Evolutionary conservation across 1,284 basidiomycete species (phyloP), one percentile per base, ranked within the genome.

Genomic region (Sporisorium exsertum): DNA sequence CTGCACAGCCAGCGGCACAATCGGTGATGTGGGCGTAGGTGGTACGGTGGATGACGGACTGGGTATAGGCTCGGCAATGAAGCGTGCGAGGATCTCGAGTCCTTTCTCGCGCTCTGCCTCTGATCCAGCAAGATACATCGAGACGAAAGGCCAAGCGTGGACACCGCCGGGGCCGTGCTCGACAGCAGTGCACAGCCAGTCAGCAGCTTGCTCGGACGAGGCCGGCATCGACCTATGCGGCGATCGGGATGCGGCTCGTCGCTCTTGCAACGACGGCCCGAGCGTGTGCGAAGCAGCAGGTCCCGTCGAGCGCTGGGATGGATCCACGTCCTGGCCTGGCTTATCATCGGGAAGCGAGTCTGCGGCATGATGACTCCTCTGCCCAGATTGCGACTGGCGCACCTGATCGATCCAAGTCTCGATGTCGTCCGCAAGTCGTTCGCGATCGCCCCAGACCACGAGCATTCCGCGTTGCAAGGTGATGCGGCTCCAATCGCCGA

Each of bases 111-210:
- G 78, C 59, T 85, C 81, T 7, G 40, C 26, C 47, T 78, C 75
- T 18, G 66, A 65, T 29, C 79, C 77, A 6, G 81, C 84, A 0
- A 84, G 69, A 45, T 84, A 82, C 78, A 84, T 84, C 15, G 76
- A 71, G 29, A 84, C 81, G 33, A 85, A 83, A 4, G 84, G 84
- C 84, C 84, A 85, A 18, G 82, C 81, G 43, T 85, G 84, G 16
- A 85, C 82, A 12, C 84, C 84, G 6, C 70, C 74, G 2, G 79
- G 74, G 0, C 83, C 83, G 42, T 72, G 75, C 53, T 84, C 81
- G 22, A 84, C 77, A 10, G 69, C 67, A 13, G 71, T 78, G n/a
- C 76, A 75, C 12, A 82, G 52, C 66, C 70, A 81, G 24, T 78
- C 66, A 8, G 54, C 59, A 3, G 37, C 42, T n/a, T 56, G 24